phyloP scores from a whole-genome alignment of 2,329 filamentous ascomycete genomes.

The Trichoderma polysporum region DNA sequence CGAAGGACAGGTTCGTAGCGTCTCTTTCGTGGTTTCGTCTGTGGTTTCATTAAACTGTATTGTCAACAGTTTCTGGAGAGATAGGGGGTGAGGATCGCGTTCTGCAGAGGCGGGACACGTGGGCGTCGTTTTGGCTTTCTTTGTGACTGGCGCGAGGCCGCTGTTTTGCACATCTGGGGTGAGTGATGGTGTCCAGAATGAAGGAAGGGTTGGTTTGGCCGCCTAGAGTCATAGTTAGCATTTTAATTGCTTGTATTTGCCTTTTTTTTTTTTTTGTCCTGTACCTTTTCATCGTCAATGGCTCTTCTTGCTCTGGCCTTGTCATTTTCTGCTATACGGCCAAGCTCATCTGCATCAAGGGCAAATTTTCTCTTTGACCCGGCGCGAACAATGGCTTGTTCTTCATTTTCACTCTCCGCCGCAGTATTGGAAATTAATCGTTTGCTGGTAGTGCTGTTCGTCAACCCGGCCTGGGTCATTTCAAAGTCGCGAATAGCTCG shows the following conservation, averaged over 20 bases:
- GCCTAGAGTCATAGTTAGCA: constrained; percentile 42
- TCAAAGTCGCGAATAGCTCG: constrained; percentile 81
- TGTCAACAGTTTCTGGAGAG: constrained; percentile 72
- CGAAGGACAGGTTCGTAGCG: constrained; percentile 66
- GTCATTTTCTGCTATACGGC: constrained; percentile 68
- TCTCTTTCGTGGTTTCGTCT: constrained; percentile 45
- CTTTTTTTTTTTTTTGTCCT: not conserved
- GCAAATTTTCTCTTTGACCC: constrained; percentile 68
- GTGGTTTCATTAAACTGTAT: constrained; percentile 75
- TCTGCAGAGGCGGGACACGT: constrained; percentile 73
- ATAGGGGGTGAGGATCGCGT: constrained; percentile 68
- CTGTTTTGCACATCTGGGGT: constrained; percentile 58
- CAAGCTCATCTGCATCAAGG: constrained; percentile 73
- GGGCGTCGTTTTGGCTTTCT: constrained; percentile 65
- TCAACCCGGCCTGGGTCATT: constrained; percentile 71
- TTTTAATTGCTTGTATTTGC: constrained; percentile 24
- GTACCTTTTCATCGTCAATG: constrained; percentile 70
- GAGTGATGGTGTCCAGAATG: constrained; percentile 89
- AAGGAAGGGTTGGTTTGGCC: constrained; percentile 68
- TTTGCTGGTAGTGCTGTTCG: constrained; percentile 38
- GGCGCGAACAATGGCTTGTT: constrained; percentile 19
- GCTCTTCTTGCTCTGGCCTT: constrained; percentile 66
- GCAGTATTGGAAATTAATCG: constrained; percentile 35
- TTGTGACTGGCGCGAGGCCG: constrained; percentile 55
- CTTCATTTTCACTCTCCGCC: not conserved